Conservation (phyloP, 2,329 filamentous ascomycete genomes). For the Zopfia rhizophila region DNA sequence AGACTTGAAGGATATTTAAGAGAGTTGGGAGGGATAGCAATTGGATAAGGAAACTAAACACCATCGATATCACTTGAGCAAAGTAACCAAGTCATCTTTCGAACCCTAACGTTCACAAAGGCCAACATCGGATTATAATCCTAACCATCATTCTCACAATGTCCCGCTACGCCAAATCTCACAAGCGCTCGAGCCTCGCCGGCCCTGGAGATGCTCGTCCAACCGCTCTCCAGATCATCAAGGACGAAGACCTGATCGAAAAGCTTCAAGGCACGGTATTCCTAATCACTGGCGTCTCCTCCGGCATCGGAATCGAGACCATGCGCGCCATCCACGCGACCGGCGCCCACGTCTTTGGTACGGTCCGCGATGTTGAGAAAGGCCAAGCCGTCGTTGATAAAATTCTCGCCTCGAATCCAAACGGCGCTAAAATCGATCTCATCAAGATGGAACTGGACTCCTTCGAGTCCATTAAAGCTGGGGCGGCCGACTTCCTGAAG, state of each 20-base stretch:
- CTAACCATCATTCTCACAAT: no score
- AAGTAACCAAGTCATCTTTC: no score
- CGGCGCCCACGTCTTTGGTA: slow-evolving; percentile 58
- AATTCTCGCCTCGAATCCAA: slow-evolving; percentile 15
- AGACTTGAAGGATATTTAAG: no score
- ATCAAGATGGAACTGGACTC: slow-evolving; percentile 26
- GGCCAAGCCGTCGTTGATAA: slow-evolving; percentile 23
- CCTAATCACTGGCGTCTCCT: slow-evolving; percentile 38
- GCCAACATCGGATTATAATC: no score
- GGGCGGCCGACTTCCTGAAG: slow-evolving; percentile 8
- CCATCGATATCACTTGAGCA: no score
- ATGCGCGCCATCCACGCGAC: slow-evolving; percentile 55
- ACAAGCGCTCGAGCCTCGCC: no score
- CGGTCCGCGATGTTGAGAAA: slow-evolving; percentile 55
- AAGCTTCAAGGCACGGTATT: slow-evolving; percentile 29
- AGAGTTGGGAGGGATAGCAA: no score
- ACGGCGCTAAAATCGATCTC: slow-evolving; percentile 41
- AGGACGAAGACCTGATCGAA: slow-evolving; percentile 48
- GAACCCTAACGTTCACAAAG: no score
- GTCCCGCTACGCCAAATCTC: no score
- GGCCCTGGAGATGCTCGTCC: no score
- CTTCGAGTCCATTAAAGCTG: slow-evolving; percentile 11
- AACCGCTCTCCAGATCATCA: slow-evolving; percentile 53
- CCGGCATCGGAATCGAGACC: slow-evolving; percentile 39
- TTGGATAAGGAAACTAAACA: no score